These are phyloP conservation scores for Arachnomyces sp. DNA, from an alignment of 2,329 filamentous ascomycete genomes.

Conservation along the genomic window DNA sequence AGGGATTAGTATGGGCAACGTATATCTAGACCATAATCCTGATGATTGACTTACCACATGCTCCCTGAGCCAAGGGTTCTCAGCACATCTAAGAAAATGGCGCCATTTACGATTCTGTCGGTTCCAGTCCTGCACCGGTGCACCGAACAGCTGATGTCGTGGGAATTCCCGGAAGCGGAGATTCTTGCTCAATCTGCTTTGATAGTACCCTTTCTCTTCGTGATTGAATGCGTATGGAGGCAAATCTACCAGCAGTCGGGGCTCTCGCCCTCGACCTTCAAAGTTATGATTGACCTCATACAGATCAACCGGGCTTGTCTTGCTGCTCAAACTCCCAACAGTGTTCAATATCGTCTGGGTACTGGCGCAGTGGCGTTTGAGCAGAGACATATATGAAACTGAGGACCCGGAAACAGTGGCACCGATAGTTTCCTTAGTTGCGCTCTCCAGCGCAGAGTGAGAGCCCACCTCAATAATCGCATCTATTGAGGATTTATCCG, in stretches of 20 bases:
- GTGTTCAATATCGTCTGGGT: slow-evolving; percentile 14
- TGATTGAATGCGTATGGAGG: slow-evolving; percentile 25
- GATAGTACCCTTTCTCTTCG: slow-evolving; percentile 15
- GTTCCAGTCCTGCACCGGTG: slow-evolving; percentile 24
- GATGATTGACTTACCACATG: slow-evolving; percentile 20
- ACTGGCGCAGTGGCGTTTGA: slow-evolving; percentile 19
- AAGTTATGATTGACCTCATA: slow-evolving; percentile 17
- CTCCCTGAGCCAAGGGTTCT: slow-evolving; percentile 25
- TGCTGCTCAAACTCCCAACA: slow-evolving; percentile 15
- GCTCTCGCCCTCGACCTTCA: neutral
- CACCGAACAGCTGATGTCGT: slow-evolving; percentile 24
- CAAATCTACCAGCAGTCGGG: slow-evolving; percentile 17
- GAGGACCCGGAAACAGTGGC: neutral
- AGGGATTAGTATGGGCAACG: slow-evolving; percentile 2
- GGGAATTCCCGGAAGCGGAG: slow-evolving; percentile 19
- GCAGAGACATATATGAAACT: slow-evolving; percentile 16
- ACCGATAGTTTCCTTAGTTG: slow-evolving; percentile 5
- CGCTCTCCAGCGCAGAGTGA: slow-evolving; percentile 4
- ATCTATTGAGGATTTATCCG: slow-evolving; percentile 1
- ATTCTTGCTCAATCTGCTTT: slow-evolving; percentile 22
- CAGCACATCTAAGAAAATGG: slow-evolving; percentile 21
- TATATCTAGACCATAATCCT: neutral
- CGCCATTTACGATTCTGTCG: slow-evolving; percentile 20
- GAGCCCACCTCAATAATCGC: slow-evolving; percentile 6
- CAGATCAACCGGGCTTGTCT: slow-evolving; percentile 18